Evolutionary conservation across 352 stramenopile genomes (phyloP).

Genomic region (Phytopythium oedochilum): DNA sequence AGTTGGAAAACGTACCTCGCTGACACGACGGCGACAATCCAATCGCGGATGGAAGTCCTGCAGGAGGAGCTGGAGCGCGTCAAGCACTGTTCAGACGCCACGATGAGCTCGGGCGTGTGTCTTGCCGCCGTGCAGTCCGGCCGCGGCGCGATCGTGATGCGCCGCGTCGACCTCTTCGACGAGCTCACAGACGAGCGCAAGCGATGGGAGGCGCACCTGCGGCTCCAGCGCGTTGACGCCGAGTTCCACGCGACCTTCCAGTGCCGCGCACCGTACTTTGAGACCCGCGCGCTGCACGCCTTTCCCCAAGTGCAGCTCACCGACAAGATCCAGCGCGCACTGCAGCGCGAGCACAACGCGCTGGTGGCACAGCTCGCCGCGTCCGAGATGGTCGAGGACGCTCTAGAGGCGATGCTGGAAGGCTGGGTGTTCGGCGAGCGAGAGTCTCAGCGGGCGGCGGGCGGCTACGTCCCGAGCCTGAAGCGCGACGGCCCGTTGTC

Average conservation of each 20-base stretch:
- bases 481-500: slow-evolving; percentile 75
- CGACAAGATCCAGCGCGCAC: slow-evolving; percentile 66
- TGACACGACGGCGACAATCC: slow-evolving; percentile 43
- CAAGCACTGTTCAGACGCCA: slow-evolving; percentile 46
- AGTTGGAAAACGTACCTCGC: slow-evolving; percentile 57
- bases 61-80: slow-evolving; percentile 68
- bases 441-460: slow-evolving; percentile 61
- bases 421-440: slow-evolving; percentile 95
- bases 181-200: slow-evolving; percentile 66
- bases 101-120: slow-evolving; percentile 50
- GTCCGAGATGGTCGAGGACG: slow-evolving; percentile 90
- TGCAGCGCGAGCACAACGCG: slow-evolving; percentile 85
- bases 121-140: slow-evolving; percentile 60
- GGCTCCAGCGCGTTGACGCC: slow-evolving; percentile 79
- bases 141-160: slow-evolving; percentile 36
- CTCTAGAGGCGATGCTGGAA: slow-evolving; percentile 95
- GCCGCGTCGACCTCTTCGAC: slow-evolving; percentile 66
- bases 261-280: slow-evolving; percentile 75
- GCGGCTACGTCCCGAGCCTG: slow-evolving; percentile 82
- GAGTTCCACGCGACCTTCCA: slow-evolving; percentile 92
- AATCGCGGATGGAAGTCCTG: slow-evolving; percentile 54
- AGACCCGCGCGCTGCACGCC: slow-evolving; percentile 89
- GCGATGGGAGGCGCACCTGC: slow-evolving; percentile 62
- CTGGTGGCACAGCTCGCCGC: slow-evolving; percentile 85
- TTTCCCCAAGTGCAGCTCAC: slow-evolving; percentile 86